These are phyloP conservation scores for Trichoderma virens DNA, from an alignment of 495 filamentous ascomycete genomes.

Conservation along the genomic window DNA sequence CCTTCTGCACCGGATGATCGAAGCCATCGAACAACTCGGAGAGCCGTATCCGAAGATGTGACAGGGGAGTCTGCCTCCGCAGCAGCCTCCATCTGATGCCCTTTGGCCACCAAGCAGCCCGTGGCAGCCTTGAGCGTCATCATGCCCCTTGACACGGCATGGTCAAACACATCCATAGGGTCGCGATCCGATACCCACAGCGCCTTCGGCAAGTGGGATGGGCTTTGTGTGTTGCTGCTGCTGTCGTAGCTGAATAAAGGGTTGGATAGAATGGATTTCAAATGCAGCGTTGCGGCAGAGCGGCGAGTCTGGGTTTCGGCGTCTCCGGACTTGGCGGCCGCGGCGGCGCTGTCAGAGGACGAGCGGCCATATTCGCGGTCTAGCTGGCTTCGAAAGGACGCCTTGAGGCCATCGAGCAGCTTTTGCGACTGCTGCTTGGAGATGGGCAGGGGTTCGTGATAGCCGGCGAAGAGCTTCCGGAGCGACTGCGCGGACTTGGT, in stretches of 20 bases:
- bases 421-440: constrained; percentile 56
- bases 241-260: constrained; percentile 44
- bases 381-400: constrained; percentile 68
- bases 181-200: constrained; percentile 10
- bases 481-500: constrained; percentile 24
- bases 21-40: constrained; percentile 42
- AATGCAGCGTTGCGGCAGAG: constrained; percentile 38
- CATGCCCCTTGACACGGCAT: constrained; percentile 33
- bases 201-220: neutral
- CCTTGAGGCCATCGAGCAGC: constrained; percentile 60
- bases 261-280: constrained; percentile 62
- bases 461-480: constrained; percentile 45
- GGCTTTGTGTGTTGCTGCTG: constrained; percentile 3
- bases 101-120: constrained; percentile 31
- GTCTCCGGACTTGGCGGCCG: constrained; percentile 10
- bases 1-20: constrained; percentile 39
- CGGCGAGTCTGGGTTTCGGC: neutral
- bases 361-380: constrained; percentile 54
- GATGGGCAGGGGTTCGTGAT: constrained; percentile 65
- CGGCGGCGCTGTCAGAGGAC: constrained; percentile 17
- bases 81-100: constrained; percentile 19
- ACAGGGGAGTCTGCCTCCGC: constrained; percentile 25
- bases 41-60: constrained; percentile 30
- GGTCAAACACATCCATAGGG: constrained; percentile 29
- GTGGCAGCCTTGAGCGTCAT: constrained; percentile 35